Conservation (phyloP, 192 early-diverging fungal species). For the Pilobolus umbonatus region DNA sequence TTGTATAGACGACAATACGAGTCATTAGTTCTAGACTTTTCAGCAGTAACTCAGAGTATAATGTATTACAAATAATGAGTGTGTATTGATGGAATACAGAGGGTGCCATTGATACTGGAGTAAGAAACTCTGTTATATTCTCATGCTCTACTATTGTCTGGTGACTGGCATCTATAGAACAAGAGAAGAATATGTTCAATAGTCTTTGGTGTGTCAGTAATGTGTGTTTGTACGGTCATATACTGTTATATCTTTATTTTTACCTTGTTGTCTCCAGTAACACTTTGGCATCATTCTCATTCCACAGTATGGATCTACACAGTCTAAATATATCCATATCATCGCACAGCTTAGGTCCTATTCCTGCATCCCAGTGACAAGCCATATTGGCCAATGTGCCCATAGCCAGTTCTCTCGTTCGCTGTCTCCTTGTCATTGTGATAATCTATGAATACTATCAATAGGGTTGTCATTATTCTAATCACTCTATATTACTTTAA, state of each 20-base stretch:
- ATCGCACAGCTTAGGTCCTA: conserved; percentile 15
- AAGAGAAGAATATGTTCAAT: conserved; percentile 20
- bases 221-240: not conserved
- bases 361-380: conserved; percentile 28
- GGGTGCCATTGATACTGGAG: conserved; percentile 7
- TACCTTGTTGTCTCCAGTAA: conserved; percentile 29
- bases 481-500: conserved; percentile 19
- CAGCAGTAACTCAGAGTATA: conserved; percentile 24
- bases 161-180: conserved; percentile 17
- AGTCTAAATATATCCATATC: conserved; percentile 29
- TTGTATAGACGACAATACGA: conserved; percentile 25
- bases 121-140: conserved; percentile 15
- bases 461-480: not conserved
- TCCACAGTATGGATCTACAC: conserved; percentile 19
- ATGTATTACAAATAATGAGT: conserved; percentile 26
- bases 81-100: conserved; percentile 26
- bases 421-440: conserved; percentile 18
- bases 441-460: conserved; percentile 17
- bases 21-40: conserved; percentile 20
- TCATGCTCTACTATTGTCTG: conserved; percentile 24
- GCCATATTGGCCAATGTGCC: conserved; percentile 35
- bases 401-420: conserved; percentile 32
- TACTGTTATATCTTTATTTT: not conserved
- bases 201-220: conserved; percentile 2
- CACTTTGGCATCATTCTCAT: conserved; percentile 25